Conservation (phyloP, 352 stramenopile genomes). For the Phytopythium oedochilum region DNA sequence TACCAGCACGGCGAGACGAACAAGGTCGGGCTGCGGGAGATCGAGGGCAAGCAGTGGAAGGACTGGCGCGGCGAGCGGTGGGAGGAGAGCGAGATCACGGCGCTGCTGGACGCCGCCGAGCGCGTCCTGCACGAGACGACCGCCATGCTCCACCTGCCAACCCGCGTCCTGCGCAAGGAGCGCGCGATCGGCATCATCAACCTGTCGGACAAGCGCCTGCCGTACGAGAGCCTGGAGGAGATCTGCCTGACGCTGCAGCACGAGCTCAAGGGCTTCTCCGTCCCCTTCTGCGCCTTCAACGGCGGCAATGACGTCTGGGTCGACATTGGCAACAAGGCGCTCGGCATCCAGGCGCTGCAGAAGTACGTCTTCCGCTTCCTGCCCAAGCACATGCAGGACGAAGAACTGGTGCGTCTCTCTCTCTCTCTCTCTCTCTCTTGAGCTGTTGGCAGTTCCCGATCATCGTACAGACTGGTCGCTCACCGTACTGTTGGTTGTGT, state of each 20-base stretch:
- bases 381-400: constrained; percentile 70
- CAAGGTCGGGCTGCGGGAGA: constrained; percentile 55
- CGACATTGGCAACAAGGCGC: constrained; percentile 95
- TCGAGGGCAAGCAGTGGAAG: constrained; percentile 71
- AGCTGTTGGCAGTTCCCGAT: too few species aligned
- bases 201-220: constrained; percentile 68
- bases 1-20: constrained; percentile 35
- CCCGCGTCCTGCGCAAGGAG: constrained; percentile 90
- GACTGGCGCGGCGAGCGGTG: constrained; percentile 84
- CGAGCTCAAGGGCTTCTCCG: constrained; percentile 59
- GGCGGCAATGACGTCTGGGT: constrained; percentile 95
- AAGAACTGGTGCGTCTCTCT: constrained; percentile 37
- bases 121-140: constrained; percentile 69
- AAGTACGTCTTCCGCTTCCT: constrained; percentile 74
- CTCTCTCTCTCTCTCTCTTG: too few species aligned
- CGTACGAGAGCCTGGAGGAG: constrained; percentile 94
- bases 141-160: constrained; percentile 78
- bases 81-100: constrained; percentile 69
- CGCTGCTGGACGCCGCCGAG: constrained; percentile 84
- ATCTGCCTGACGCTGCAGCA: constrained; percentile 90
- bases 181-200: constrained; percentile 92
- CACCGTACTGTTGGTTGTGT: background rate
- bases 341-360: constrained; percentile 92
- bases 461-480: too few species aligned
- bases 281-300: constrained; percentile 97